A percentile compares a stretch with the other conserved stretches of the same genome.
Conservation (phyloP, 106 monocot genomes). For the Posidonia australis region DNA sequence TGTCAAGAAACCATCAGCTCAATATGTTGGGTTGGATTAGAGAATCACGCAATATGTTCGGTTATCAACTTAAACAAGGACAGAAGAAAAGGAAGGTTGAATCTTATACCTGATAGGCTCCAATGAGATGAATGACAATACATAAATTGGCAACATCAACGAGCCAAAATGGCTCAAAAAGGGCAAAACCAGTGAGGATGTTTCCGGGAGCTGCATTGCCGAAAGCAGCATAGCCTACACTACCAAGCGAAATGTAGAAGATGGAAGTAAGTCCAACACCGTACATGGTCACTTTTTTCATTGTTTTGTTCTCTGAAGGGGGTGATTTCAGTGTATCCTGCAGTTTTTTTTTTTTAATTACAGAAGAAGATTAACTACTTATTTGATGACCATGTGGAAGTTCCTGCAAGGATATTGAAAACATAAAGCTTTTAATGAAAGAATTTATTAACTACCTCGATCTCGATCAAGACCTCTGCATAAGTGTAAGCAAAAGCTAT, state of each 20-base stretch:
- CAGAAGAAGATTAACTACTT: too few relatives aligned
- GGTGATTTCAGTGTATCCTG: conserved; percentile 60
- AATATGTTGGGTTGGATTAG: background rate
- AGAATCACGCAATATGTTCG: background rate
- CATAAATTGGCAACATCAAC: conserved; percentile 58
- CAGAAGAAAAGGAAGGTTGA: background rate
- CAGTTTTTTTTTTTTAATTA: background rate
- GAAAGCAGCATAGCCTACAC: conserved; percentile 57
- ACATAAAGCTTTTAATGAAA: background rate
- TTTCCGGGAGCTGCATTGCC: conserved; percentile 56
- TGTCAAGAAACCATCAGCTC: background rate
- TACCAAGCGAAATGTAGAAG: conserved; percentile 58
- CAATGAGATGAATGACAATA: conserved; percentile 54
- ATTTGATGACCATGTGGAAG: too few relatives aligned
- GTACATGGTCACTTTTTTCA: conserved; percentile 41
- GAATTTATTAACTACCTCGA: conserved; percentile 29
- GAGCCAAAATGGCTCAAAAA: conserved; percentile 66
- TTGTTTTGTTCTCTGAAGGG: conserved; percentile 64
- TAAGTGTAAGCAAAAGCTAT: conserved; percentile 73
- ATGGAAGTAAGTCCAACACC: conserved; percentile 55
- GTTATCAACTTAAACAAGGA: background rate
- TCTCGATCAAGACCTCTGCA: conserved; percentile 55
- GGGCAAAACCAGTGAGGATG: conserved; percentile 54
- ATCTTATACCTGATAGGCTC: conserved; percentile 53
- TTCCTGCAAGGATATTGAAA: too few relatives aligned